phyloP scores from a whole-genome alignment of 352 stramenopile species.

The Phytopythium sindhum region DNA sequence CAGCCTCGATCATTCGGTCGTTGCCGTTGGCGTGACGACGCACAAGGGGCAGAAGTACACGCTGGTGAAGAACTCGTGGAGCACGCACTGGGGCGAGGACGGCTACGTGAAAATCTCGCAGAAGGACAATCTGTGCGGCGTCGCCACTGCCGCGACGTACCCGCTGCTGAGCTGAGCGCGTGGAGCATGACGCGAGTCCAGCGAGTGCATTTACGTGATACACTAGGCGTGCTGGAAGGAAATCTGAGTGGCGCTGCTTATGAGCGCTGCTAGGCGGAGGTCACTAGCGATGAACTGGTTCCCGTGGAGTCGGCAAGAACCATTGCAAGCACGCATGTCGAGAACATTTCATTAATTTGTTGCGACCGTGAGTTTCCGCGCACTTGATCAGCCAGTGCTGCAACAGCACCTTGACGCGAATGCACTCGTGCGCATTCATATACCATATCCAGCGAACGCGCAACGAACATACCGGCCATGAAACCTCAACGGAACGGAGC shows the following conservation, averaged over 20 bases:
- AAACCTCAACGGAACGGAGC: too few relatives aligned
- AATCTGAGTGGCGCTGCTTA: too few relatives aligned
- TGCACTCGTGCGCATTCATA: too few relatives aligned
- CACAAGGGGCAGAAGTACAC: slow-evolving; percentile 91
- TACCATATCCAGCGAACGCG: too few relatives aligned
- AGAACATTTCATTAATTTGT: too few relatives aligned
- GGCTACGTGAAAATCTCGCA: slow-evolving; percentile 92
- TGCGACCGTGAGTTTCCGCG: too few relatives aligned
- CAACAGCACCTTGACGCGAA: too few relatives aligned
- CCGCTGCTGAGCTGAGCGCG: slow-evolving; percentile 43
- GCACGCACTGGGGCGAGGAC: slow-evolving; percentile 91
- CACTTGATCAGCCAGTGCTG: too few relatives aligned
- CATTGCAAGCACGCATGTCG: too few relatives aligned
- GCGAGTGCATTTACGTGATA: not conserved
- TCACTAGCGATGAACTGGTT: not conserved
- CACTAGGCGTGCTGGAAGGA: not conserved
- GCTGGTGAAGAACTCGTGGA: slow-evolving; percentile 95
- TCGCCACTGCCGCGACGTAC: slow-evolving; percentile 88
- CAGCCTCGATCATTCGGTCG: slow-evolving; percentile 90
- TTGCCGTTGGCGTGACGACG: slow-evolving; percentile 88
- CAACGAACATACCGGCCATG: too few relatives aligned
- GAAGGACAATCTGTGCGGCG: slow-evolving; percentile 94
- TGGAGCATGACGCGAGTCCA: not conserved
- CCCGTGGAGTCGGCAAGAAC: too few relatives aligned
- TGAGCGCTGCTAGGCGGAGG: not conserved